phyloP scores from a whole-genome alignment of 2,329 filamentous ascomycete species.

The Aspergillus quadrilineatus region DNA sequence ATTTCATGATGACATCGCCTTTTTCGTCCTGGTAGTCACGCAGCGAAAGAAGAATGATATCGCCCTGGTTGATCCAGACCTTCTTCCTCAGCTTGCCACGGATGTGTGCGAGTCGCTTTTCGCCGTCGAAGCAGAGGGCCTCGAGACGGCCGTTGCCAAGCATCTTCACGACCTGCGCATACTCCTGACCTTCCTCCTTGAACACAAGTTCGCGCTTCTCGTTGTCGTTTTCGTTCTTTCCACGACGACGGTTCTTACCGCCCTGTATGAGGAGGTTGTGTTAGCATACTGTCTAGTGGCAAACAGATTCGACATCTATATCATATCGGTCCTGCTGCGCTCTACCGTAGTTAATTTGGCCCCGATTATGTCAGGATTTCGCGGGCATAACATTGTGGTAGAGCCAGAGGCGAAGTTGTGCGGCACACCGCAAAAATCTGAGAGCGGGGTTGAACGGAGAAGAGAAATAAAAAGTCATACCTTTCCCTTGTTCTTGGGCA shows the following conservation, averaged over 20 bases:
- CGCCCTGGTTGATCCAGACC: slow-evolving; percentile 99
- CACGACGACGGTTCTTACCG: slow-evolving; percentile 96
- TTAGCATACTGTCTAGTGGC: slow-evolving; percentile 27
- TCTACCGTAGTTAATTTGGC: background rate
- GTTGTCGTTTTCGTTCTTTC: slow-evolving; percentile 99
- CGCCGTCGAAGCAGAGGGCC: slow-evolving; percentile 92
- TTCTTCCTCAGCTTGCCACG: slow-evolving; percentile 99
- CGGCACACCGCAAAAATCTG: slow-evolving; percentile 16
- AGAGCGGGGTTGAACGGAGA: slow-evolving; percentile 16
- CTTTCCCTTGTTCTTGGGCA: slow-evolving; percentile 99
- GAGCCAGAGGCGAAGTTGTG: slow-evolving; percentile 19
- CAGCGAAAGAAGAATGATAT: slow-evolving; percentile 85
- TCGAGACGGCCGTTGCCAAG: slow-evolving; percentile 91
- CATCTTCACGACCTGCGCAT: slow-evolving; percentile 91
- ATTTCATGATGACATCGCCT: slow-evolving; percentile 91
- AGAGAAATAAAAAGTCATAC: slow-evolving; percentile 53
- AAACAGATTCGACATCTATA: background rate
- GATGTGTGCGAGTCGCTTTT: slow-evolving; percentile 78
- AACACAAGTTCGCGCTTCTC: slow-evolving; percentile 98
- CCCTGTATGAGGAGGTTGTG: slow-evolving; percentile 60
- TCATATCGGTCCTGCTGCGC: background rate
- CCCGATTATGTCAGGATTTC: background rate
- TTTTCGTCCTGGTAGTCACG: slow-evolving; percentile 94
- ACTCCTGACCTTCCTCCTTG: slow-evolving; percentile 96
- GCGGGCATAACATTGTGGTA: slow-evolving; percentile 14